Evolutionary conservation across 768 basidiomycete species (phyloP), one percentile per base, ranked within the genome.

Genomic region (Leccinum uliginosum): DNA sequence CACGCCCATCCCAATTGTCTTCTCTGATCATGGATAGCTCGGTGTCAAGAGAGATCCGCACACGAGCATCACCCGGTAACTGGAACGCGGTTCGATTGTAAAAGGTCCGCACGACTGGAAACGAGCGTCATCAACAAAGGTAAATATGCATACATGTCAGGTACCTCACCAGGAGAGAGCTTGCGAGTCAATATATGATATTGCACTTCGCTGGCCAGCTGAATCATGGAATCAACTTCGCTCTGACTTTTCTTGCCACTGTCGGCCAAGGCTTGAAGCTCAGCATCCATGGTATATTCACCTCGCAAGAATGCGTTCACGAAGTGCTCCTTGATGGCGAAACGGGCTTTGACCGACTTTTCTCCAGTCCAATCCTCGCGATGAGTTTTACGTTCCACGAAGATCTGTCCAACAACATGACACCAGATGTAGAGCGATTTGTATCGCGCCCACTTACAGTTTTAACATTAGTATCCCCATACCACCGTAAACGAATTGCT

Each of bases 291-390:
- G 27, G 85, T 96, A 73, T 97, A 89, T 67, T 92, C 87, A 17
- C 97, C 97, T 21, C 80, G 78, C 40, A 97, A 73, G 78, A 93
- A 99, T 15, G 89, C 86, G 67, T 98, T 96, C 63, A 98, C 87
- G 47, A 90, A 83, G 59, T 93, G 85, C 69, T 98, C 96, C 69
- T 96, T 94, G 71, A 99, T 86, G 3, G 91, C 85, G 76, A 98
- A 98, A 11, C 95, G 89, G 14, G 94, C 91, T 73, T 98, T 99
- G 68, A 98, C 95, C 10, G 92, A 94, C 73, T 98, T 98, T 73
- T 99, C 96, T 32, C 97, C 97, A 1, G 96, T 98, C 97, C 97
- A 99, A 67, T 99, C 97, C 73, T 99, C 97, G 54, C 94, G 84
- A 69, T 99, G 90, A 0, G 90, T 93, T 73, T 93, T 93, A 43